Percentiles rank a stretch among this genome's conserved stretches.
These are phyloP conservation scores for Phytophthora aleatoria DNA, from an alignment of 352 stramenopile genomes.

Conservation along the genomic window DNA sequence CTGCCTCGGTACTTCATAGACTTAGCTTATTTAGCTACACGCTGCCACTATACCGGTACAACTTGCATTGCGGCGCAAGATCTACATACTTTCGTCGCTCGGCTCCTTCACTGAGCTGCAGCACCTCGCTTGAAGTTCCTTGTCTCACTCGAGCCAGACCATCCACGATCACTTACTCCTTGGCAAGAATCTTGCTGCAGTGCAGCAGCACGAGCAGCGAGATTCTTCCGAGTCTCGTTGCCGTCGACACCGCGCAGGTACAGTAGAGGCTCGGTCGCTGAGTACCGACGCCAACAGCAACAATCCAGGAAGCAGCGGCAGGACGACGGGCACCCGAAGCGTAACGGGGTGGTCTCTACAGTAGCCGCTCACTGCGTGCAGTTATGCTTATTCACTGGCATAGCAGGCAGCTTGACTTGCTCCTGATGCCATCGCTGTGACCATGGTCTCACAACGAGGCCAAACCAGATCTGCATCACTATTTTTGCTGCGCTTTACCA, in stretches of 20 bases:
- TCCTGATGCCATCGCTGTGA: no score
- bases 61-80: background rate
- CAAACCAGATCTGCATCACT: no score
- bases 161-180: constrained; percentile 2
- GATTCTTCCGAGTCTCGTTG: background rate
- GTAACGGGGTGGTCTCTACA: constrained; percentile 5
- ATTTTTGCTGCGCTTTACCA: background rate
- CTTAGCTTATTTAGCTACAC: no score
- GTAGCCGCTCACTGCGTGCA: no score
- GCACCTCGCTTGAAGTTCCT: constrained; percentile 28
- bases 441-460: no score
- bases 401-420: no score
- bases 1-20: no score
- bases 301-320: constrained; percentile 15
- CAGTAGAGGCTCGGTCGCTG: constrained; percentile 7
- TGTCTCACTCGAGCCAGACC: constrained; percentile 27
- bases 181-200: background rate
- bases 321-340: constrained; percentile 22
- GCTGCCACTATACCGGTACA: no score
- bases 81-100: no score
- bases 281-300: constrained; percentile 16
- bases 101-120: background rate
- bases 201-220: constrained; percentile 6
- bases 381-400: no score
- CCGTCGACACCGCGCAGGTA: background rate